phyloP scores from a whole-genome alignment of 306 rosid species.

The Trifolium subterraneum region DNA sequence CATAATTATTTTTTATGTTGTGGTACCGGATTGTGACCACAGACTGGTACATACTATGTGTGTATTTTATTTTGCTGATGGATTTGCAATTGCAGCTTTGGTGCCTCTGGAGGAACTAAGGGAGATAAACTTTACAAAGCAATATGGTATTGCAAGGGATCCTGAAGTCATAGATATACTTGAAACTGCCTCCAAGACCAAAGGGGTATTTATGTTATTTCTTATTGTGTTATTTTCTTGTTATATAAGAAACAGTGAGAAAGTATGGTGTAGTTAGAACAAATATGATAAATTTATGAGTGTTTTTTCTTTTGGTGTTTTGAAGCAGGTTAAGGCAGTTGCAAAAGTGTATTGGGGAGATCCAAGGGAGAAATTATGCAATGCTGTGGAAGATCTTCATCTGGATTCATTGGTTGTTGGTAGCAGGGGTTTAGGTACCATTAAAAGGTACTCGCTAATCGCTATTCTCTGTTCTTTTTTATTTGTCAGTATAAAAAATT shows the following conservation, averaged over 20 bases:
- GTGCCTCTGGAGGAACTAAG: slow-evolving; percentile 78
- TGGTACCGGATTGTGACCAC: not conserved
- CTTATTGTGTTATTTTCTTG: not conserved
- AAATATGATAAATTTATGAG: not conserved
- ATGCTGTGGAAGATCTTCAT: slow-evolving; percentile 69
- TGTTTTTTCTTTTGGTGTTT: not conserved
- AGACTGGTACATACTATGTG: not conserved
- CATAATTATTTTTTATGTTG: not conserved
- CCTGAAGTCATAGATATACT: slow-evolving; percentile 64
- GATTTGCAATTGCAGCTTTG: slow-evolving; percentile 65
- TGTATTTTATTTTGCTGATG: slow-evolving; percentile 6
- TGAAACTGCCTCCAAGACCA: slow-evolving; percentile 56
- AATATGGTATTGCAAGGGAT: slow-evolving; percentile 75
- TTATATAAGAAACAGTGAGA: not conserved
- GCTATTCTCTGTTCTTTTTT: too few relatives aligned
- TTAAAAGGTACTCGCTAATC: slow-evolving; percentile 54
- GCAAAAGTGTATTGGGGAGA: slow-evolving; percentile 91
- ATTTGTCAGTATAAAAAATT: too few relatives aligned
- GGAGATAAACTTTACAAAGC: slow-evolving; percentile 67
- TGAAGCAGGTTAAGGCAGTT: slow-evolving; percentile 59
- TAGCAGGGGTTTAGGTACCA: slow-evolving; percentile 73
- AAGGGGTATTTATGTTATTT: slow-evolving; percentile 53
- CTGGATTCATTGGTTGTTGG: slow-evolving; percentile 74
- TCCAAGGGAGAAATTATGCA: slow-evolving; percentile 74
- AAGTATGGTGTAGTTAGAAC: not conserved